phyloP scores from a whole-genome alignment of 176 grass and related monocot species.

The Tuctoria greenei region DNA sequence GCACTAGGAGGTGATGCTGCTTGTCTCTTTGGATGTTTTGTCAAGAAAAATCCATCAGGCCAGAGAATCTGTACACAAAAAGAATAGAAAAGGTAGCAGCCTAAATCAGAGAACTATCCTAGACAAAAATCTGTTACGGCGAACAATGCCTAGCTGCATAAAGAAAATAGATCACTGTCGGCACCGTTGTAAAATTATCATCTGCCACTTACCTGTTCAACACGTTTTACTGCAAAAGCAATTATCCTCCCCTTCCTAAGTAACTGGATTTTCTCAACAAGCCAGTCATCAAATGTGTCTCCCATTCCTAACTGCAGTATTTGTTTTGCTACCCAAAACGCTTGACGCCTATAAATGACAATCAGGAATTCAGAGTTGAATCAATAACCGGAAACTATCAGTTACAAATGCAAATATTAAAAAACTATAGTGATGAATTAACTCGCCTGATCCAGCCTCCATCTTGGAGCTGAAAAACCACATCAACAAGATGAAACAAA shows the following conservation, averaged over 20 bases:
- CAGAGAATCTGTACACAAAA: constrained; percentile 72
- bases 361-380: not conserved
- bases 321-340: constrained; percentile 99
- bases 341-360: constrained; percentile 69
- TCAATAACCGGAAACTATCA: not conserved
- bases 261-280: constrained; percentile 95
- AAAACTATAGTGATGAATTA: constrained; percentile 34
- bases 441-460: constrained; percentile 95
- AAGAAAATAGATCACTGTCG: not conserved
- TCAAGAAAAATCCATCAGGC: constrained; percentile 97
- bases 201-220: constrained; percentile 77
- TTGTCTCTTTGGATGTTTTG: constrained; percentile 95
- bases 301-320: constrained; percentile 98
- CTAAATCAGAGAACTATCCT: constrained; percentile 7
- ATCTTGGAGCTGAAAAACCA: constrained; percentile 94
- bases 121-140: not conserved
- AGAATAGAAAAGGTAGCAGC: constrained; percentile 26
- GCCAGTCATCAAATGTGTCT: constrained; percentile 99
- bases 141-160: not conserved
- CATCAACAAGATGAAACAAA: constrained; percentile 94
- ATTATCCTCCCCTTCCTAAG: constrained; percentile 81
- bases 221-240: constrained; percentile 78
- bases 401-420: constrained; percentile 24
- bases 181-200: not conserved
- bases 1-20: constrained; percentile 33